phyloP scores from a whole-genome alignment of 805 yeast genomes.

The Brettanomyces naardenensis region DNA sequence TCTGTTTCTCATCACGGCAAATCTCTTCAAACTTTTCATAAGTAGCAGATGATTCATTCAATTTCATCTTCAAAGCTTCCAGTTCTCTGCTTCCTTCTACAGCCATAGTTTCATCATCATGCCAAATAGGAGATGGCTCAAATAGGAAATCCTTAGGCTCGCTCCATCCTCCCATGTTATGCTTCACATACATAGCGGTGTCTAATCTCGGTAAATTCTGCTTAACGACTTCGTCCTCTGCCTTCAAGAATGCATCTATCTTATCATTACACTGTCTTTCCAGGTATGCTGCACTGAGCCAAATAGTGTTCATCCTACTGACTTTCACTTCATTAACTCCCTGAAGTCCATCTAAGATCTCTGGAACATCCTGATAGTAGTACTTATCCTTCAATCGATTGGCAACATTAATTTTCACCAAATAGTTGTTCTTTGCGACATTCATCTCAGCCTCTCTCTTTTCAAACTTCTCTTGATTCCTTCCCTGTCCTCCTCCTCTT shows the following conservation, averaged over 20 bases:
- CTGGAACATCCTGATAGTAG: slow-evolving; percentile 90
- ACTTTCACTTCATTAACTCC: slow-evolving; percentile 77
- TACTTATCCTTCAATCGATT: slow-evolving; percentile 90
- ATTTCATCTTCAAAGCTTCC: slow-evolving; percentile 42
- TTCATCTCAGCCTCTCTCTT: slow-evolving; percentile 79
- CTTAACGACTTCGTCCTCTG: slow-evolving; percentile 46
- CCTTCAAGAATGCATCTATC: slow-evolving; percentile 36
- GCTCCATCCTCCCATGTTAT: slow-evolving; percentile 66
- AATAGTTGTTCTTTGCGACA: slow-evolving; percentile 73
- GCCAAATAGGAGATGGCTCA: slow-evolving; percentile 92
- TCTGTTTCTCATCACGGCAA: slow-evolving; percentile 43
- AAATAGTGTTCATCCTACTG: slow-evolving; percentile 57
- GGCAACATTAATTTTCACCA: slow-evolving; percentile 74
- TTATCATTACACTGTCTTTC: slow-evolving; percentile 45
- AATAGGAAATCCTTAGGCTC: slow-evolving; percentile 84
- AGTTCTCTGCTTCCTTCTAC: slow-evolving; percentile 45
- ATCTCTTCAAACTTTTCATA: slow-evolving; percentile 33
- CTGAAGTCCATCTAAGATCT: slow-evolving; percentile 76
- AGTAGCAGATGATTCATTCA: slow-evolving; percentile 33
- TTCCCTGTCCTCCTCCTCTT: slow-evolving; percentile 42
- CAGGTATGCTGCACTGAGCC: slow-evolving; percentile 50
- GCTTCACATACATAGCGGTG: slow-evolving; percentile 87
- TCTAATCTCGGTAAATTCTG: slow-evolving; percentile 72
- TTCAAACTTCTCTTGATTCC: slow-evolving; percentile 41
- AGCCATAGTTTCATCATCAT: slow-evolving; percentile 79